These are phyloP conservation scores for Pythium insidiosum DNA, from an alignment of 352 stramenopile genomes.

Conservation along the genomic window DNA sequence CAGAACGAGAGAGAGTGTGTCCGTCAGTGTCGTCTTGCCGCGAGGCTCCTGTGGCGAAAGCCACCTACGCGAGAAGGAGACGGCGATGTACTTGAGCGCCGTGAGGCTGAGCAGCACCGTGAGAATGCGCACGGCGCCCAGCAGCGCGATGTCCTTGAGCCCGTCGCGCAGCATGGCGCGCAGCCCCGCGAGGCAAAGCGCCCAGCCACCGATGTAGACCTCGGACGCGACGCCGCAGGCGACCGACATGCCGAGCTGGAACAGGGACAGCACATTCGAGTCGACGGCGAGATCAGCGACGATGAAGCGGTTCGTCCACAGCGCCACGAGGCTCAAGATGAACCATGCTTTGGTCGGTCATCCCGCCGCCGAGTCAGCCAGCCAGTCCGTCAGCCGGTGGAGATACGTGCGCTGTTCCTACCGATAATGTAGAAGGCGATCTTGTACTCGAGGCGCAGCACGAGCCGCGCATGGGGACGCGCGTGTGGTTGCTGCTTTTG, in stretches of 20 bases:
- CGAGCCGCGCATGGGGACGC: too few relatives aligned
- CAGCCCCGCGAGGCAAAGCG: conserved; percentile 34
- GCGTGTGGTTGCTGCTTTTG: too few relatives aligned
- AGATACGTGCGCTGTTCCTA: conserved; percentile 19
- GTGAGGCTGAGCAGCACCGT: conserved; percentile 87
- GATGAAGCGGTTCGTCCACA: conserved; percentile 83
- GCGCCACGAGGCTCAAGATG: conserved; percentile 64
- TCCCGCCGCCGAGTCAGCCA: not conserved
- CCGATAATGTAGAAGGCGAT: conserved; percentile 49
- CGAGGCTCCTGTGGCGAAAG: too few relatives aligned
- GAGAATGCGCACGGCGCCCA: conserved; percentile 76
- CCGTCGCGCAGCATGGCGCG: conserved; percentile 44
- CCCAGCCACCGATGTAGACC: conserved; percentile 65
- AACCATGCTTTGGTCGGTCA: conserved; percentile 47
- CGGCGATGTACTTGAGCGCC: conserved; percentile 88
- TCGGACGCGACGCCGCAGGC: conserved; percentile 59
- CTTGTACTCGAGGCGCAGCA: conserved; percentile 31
- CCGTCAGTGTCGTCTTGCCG: too few relatives aligned
- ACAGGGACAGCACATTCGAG: conserved; percentile 70
- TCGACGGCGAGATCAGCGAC: conserved; percentile 66
- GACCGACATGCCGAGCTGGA: conserved; percentile 75
- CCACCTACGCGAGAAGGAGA: conserved; percentile 86
- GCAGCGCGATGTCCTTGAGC: conserved; percentile 77
- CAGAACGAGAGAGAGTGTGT: not conserved
- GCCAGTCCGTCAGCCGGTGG: not conserved